Evolutionary conservation across 2,329 filamentous ascomycete genomes (phyloP), one percentile per base, ranked within the genome.

Genomic region (Stemphylium beticola): DNA sequence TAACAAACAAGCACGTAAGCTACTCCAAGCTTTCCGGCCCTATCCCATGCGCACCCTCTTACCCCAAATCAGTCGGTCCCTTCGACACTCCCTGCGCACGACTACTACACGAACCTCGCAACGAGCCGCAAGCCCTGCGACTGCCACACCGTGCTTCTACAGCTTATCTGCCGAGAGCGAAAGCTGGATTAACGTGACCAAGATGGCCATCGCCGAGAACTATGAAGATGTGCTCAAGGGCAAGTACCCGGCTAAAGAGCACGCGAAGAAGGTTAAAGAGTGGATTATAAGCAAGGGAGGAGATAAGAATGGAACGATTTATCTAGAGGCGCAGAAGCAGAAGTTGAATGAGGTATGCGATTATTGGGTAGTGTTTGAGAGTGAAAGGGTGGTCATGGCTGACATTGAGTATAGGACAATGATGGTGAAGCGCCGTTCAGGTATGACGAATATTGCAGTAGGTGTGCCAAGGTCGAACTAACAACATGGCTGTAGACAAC

Each of bases 271-370:
- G 58, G 93, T 98, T n/a, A 90, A 88, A 53, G 85, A 91, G 55
- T 89, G 88, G 74, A 87, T 98, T 60, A 83, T 84, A 49, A 79
- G 84, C 57, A 78, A 90, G 71, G 79, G 87, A 36, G 85, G 89
- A 29, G 82, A 85, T 60, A 82, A 81, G 52, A 83, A 79, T 29
- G 93, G 92, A 42, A 82, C 93, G 15, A 83, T 99, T 53, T 99
- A 97, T 73, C 82, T 98, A 40, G 93, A 98, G 79, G 90, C 88
- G 49, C 90, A 93, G 71, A 86, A 88, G 75, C 91, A 88, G 60
- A 87, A 85, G 71, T 81, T 96, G 75, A 85, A 91, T 41, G 93
- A 98, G 71, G 78, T 79, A 60, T 37, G 64, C 14, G 14, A 31
- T 17, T 43, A 3, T 29, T 11, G 26, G 10, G 8, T 29, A 9